Base-by-base conservation (phyloP, 345 rosid species). In the Murraya paniculata region DNA sequence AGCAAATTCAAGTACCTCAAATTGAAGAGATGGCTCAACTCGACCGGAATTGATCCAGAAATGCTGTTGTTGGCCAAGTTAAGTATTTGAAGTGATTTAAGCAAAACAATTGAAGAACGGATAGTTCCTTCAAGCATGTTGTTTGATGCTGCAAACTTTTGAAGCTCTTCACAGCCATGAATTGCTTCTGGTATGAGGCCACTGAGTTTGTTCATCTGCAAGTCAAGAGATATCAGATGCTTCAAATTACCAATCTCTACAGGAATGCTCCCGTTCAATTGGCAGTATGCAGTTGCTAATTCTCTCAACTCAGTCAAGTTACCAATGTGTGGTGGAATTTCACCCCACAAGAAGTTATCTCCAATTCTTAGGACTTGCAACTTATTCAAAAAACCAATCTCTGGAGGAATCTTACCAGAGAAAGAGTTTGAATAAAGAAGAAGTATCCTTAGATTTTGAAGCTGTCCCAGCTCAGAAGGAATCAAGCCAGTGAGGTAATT, bases 51-150 rank as follows among this genome's bases (percentile, higher is more conserved):
- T 48, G 82, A 64, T 5, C 98, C 92, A 2, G 94, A 83, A 68
- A 95, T 81, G 78, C 89, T 86, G 91, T 93, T 95, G 74, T 91
- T 90, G 18, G 86, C 94, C 87, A 93, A 70, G 82, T 92, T 93
- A 74, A 95, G 72, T 72, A 70, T 80, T 57, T 84, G 88, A 61
- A 95, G 88, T 10, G 85, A 82, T 74, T 68, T 77, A 45, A 95
- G 89, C 76, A 59, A 85, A 74, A 92, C 90, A 41, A 91, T 55
- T 38, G 89, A 86, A 65, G 88, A 57, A 65, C 91, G 92, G 68
- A 95, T 82, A 16, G 83, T 78, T 38, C 97, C 98, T 79, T 85
- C 91, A 59, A 95, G 97, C 81, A 61, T 79, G 84, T 95, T 95
- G 83, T 85, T 74, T 50, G 93, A 85, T 1, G 87, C 93, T 16